Base-by-base conservation (phyloP, 495 filamentous ascomycete genomes). In the Aspergillus avenaceus region DNA sequence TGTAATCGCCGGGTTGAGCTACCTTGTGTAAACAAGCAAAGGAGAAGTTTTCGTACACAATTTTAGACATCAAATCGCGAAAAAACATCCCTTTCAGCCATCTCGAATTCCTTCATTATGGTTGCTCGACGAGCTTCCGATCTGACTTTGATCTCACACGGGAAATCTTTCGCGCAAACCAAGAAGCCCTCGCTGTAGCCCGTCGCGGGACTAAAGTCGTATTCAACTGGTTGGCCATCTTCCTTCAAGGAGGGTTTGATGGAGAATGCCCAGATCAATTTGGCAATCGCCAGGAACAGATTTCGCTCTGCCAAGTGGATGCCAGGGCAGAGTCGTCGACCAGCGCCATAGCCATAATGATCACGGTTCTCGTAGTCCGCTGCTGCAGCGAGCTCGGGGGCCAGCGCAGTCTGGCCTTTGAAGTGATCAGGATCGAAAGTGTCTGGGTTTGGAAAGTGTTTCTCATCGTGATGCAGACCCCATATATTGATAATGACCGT, bases 251-350 rank as follows among this genome's bases (percentile, higher is more conserved):
- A n/a, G 40, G 40, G 21, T 4, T 42, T 11, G 13, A 43, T 27
- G 0, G 36, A 34, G 42, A 60, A 63, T 4, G 53, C 81, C 82
- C 82, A 83, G 1, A 84, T 56, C 19, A 81, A 47, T 8, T 76
- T 70, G 13, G 77, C 70, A 18, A 84, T 73, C 0, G 75, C 75
- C 24, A 82, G 70, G 69, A 77, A 82, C 3, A 79, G 69, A 5
- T 73, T 76, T 19, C 80, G 76, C 46, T 85, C 80, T 0, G 82
- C 82, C 0, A 84, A 60, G 3, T 77, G 75, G 41, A 81, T 78
- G 0, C 81, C 81, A 12, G 74, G 73, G 53, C 82, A 84, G 19
- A 83, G 73, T 5, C 82, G 69, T 2, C 81, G 70, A 19, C 82
- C 81, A 11, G 36, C 32, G 0, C 65, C 65, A 36, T 60, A 68